Base-by-base conservation (phyloP, 768 basidiomycete genomes). In the Daedaleopsis nitida region DNA sequence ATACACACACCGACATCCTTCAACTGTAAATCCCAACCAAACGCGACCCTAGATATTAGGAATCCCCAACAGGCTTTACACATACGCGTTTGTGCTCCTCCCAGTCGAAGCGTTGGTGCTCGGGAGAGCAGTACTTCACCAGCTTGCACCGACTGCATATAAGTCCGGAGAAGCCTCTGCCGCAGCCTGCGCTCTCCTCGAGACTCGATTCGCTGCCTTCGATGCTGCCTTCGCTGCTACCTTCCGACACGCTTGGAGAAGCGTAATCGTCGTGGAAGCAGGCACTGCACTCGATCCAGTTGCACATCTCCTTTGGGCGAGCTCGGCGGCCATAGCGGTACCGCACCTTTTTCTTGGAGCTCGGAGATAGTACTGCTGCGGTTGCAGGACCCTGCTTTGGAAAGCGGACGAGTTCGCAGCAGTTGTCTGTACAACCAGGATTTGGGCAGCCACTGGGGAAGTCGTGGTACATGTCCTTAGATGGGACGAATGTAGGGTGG, bases 381-480 rank as follows among this genome's bases (percentile, higher is more conserved):
- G 76, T 78, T 58, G 86, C 84, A 21, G 82, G 67, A 2, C 89
- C 89, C 58, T 80, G 77, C 58, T 89, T 77, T 2, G 89, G 89
- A 64, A 91, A 91, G 52, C 89, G 85, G 66, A 91, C 86, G 83
- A 91, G 88, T 74, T 91, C 89, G 70, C 89, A 91, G 67, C 67
- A 68, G 70, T 91, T 88, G 62, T 91, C 89, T 37, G 83, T 87
- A 71, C 89, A 91, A 68, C 85, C 88, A 1, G 87, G 88, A 59
- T 89, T 91, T 34, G 87, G 88, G 66, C 89, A 91, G 16, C 89
- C 89, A 11, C 85, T 89, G 7, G 89, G 89, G 68, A 89, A 89
- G 71, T 91, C 88, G 71, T 83, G 85, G 73, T 88, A 91, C 37
- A 91, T 82, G 47, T 88, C 86, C 66, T 84, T 80, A 19, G 87